Evolutionary conservation across 2,329 filamentous ascomycete genomes (phyloP).

Genomic region (Hymenoscyphus repandus): DNA sequence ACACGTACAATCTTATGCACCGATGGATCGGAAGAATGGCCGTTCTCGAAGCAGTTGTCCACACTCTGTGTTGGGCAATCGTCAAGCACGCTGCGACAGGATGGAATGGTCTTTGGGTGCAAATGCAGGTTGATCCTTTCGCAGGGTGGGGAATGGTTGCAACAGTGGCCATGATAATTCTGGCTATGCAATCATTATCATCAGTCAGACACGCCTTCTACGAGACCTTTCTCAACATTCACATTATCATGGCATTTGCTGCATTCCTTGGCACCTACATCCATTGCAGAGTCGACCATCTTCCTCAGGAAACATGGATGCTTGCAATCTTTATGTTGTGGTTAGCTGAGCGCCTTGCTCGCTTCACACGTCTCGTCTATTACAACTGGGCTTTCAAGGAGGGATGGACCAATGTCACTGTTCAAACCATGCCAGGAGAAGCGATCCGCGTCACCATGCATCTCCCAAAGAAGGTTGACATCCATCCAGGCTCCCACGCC

Average conservation of each 20-base stretch:
- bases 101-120: conserved; percentile 50
- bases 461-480: conserved; percentile 59
- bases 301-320: conserved; percentile 68
- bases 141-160: conserved; percentile 59
- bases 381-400: conserved; percentile 47
- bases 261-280: conserved; percentile 69
- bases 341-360: conserved; percentile 62
- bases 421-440: conserved; percentile 66
- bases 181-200: conserved; percentile 68
- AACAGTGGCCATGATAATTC: conserved; percentile 54
- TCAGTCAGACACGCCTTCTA: conserved; percentile 91
- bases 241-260: conserved; percentile 70
- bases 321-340: conserved; percentile 71
- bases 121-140: conserved; percentile 55
- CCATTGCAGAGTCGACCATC: conserved; percentile 64
- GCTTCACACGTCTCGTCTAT: conserved; percentile 59
- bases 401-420: conserved; percentile 57
- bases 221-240: conserved; percentile 86
- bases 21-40: conserved; percentile 76
- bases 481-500: conserved; percentile 67
- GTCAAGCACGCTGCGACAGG: conserved; percentile 64
- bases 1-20: conserved; percentile 90
- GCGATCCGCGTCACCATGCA: conserved; percentile 65
- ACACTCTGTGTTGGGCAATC: conserved; percentile 68
- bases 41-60: conserved; percentile 62